Conservation (phyloP, 2,329 filamentous ascomycete genomes). For the Diaporthe caulivora region DNA sequence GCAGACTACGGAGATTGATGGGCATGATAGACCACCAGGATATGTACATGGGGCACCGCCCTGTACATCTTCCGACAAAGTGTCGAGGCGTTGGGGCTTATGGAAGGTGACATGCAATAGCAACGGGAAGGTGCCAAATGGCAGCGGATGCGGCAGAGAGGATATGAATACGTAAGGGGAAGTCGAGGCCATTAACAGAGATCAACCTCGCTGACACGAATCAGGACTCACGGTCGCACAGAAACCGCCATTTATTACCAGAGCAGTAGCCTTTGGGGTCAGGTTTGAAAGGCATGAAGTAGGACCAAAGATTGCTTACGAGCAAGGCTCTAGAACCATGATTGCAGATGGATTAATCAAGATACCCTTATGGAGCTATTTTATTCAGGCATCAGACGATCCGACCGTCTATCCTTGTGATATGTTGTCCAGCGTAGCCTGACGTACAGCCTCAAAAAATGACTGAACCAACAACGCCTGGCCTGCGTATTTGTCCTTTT, state of each 20-base stretch:
- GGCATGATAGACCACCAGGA: not conserved
- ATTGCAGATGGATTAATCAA: not conserved
- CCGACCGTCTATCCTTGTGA: conserved; percentile 27
- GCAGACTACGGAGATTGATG: conserved; percentile 1
- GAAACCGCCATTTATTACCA: not conserved
- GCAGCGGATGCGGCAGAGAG: not conserved
- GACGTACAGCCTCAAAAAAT: conserved; percentile 30
- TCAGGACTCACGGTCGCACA: not conserved
- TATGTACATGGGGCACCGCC: not conserved
- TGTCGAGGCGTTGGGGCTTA: not conserved
- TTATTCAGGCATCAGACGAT: conserved; percentile 16
- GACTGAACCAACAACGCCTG: conserved; percentile 35
- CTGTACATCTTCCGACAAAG: not conserved
- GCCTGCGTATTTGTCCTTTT: conserved; percentile 30
- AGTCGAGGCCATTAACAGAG: not conserved
- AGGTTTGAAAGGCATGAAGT: not conserved
- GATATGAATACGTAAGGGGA: conserved; percentile 13
- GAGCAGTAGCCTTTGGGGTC: not conserved
- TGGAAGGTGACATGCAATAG: not conserved
- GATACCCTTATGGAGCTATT: conserved; percentile 21
- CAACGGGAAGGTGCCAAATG: not conserved
- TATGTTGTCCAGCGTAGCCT: conserved; percentile 16
- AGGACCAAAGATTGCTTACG: not conserved
- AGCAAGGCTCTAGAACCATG: not conserved
- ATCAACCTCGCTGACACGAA: conserved; percentile 20